Percentiles rank a stretch among this genome's conserved stretches.
Evolutionary conservation across 768 basidiomycete species (phyloP).

Genomic region (Kwoniella pini): DNA sequence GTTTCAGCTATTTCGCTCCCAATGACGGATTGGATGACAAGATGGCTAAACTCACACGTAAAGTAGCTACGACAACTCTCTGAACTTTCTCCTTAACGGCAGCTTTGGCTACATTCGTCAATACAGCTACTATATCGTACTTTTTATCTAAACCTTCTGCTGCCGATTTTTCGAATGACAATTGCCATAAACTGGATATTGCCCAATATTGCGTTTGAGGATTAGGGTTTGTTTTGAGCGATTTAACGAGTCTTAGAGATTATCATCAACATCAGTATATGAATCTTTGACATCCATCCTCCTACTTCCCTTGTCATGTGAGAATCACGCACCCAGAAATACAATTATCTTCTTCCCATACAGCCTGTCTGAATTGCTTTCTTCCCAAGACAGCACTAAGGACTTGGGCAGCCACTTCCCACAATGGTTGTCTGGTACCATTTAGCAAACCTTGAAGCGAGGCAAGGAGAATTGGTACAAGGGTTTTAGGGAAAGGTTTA

Average conservation of each 20-base stretch:
- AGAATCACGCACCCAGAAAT: conserved; percentile 61
- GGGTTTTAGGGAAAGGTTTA: conserved; percentile 40
- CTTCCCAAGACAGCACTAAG: conserved; percentile 79
- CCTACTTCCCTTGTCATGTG: no score
- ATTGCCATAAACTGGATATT: conserved; percentile 86
- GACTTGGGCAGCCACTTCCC: conserved; percentile 89
- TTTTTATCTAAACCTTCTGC: conserved; percentile 85
- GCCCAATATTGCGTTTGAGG: conserved; percentile 97
- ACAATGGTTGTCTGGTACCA: conserved; percentile 57
- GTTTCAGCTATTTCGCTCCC: no score
- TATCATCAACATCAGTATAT: not conserved
- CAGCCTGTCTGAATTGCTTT: conserved; percentile 73
- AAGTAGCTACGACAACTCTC: conserved; percentile 86
- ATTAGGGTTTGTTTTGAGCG: conserved; percentile 73
- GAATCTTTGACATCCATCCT: no score
- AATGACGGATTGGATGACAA: no score
- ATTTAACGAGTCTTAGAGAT: conserved; percentile 69
- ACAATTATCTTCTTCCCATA: conserved; percentile 64
- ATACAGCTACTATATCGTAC: conserved; percentile 81
- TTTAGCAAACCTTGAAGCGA: conserved; percentile 62
- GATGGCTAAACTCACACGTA: conserved; percentile 62
- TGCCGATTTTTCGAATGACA: conserved; percentile 84
- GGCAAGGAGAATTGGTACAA: conserved; percentile 34
- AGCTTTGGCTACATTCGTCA: conserved; percentile 78
- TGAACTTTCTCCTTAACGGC: conserved; percentile 98